Conservation (phyloP, 2,329 filamentous ascomycete species). For the Colletotrichum sp. region DNA sequence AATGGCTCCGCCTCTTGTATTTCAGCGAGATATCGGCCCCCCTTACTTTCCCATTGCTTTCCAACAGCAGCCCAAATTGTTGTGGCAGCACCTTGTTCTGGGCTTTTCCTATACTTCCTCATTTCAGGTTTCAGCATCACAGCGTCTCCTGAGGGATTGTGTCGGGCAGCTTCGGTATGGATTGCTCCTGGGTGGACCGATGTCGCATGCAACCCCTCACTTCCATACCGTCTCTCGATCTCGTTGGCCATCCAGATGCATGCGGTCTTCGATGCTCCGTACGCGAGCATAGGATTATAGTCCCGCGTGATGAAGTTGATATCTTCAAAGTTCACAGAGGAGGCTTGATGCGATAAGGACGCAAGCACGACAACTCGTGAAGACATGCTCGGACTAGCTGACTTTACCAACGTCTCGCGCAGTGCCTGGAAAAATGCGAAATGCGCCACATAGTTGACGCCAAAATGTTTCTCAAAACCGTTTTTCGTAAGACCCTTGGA, state of each 20-base stretch:
- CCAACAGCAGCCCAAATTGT: conserved; percentile 46
- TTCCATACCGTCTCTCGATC: conserved; percentile 52
- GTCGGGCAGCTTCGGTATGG: conserved; percentile 22
- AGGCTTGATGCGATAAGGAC: conserved; percentile 5
- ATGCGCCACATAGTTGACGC: conserved; percentile 56
- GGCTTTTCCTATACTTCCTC: conserved; percentile 1
- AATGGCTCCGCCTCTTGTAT: conserved; percentile 30
- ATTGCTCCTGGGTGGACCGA: conserved; percentile 54
- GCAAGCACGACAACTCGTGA: conserved; percentile 44
- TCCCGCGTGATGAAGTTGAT: conserved; percentile 23
- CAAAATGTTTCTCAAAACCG: conserved; percentile 46
- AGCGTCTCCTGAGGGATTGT: background rate
- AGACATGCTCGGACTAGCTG: background rate
- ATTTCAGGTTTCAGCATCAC: conserved; percentile 7
- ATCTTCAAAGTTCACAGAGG: conserved; percentile 5
- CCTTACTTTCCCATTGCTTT: conserved; percentile 46
- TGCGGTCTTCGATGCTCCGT: conserved; percentile 32
- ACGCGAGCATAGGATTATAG: conserved; percentile 40
- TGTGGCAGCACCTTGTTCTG: conserved; percentile 53
- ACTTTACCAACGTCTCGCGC: conserved; percentile 42
- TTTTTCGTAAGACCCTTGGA: conserved; percentile 25
- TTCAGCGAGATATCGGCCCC: conserved; percentile 50
- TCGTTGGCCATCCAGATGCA: conserved; percentile 52
- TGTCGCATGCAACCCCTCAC: conserved; percentile 45
- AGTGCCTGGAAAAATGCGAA: conserved; percentile 60